A percentile compares a stretch with the other conserved stretches of the same genome.
Evolutionary conservation across 1,284 basidiomycete genomes (phyloP).

Genomic region (Ceratobasidium sp.): DNA sequence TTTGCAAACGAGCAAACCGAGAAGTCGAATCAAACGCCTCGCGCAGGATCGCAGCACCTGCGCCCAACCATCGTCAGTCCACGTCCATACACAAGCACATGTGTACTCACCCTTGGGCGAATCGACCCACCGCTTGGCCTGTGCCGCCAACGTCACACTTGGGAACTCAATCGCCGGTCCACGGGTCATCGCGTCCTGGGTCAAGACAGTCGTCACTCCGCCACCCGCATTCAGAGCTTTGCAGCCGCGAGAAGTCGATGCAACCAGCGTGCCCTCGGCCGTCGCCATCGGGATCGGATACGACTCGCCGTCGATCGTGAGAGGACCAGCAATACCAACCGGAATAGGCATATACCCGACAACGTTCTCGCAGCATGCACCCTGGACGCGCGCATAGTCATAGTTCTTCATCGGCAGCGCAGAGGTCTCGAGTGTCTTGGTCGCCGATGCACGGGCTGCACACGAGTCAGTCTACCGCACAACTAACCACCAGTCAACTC

Average conservation of each 20-base stretch:
- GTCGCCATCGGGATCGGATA: conserved; percentile 99
- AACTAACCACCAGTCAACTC: no score
- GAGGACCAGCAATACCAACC: conserved; percentile 95
- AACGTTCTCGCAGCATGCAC: conserved; percentile 99
- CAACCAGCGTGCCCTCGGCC: conserved; percentile 97
- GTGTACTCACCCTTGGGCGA: conserved; percentile 64
- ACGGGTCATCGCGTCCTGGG: conserved; percentile 96
- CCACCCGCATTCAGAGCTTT: conserved; percentile 97
- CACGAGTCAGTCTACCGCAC: no score
- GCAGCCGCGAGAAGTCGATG: conserved; percentile 96
- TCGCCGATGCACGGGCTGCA: conserved; percentile 84
- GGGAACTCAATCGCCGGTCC: conserved; percentile 99
- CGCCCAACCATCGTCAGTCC: neutral
- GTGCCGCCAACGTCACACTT: conserved; percentile 78
- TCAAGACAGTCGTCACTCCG: conserved; percentile 94
- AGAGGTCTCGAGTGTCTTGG: conserved; percentile 86
- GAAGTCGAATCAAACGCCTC: conserved; percentile 95
- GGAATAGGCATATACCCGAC: conserved; percentile 97
- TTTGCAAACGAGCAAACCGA: conserved; percentile 85
- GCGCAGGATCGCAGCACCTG: conserved; percentile 79
- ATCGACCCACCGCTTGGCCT: conserved; percentile 91
- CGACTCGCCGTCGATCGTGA: conserved; percentile 87
- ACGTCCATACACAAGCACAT: neutral
- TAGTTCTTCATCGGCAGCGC: conserved; percentile 87
- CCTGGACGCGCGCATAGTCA: conserved; percentile 94